These are phyloP conservation scores for Fusarium irregulare DNA, from an alignment of 2,329 filamentous ascomycete species.

Conservation along the genomic window DNA sequence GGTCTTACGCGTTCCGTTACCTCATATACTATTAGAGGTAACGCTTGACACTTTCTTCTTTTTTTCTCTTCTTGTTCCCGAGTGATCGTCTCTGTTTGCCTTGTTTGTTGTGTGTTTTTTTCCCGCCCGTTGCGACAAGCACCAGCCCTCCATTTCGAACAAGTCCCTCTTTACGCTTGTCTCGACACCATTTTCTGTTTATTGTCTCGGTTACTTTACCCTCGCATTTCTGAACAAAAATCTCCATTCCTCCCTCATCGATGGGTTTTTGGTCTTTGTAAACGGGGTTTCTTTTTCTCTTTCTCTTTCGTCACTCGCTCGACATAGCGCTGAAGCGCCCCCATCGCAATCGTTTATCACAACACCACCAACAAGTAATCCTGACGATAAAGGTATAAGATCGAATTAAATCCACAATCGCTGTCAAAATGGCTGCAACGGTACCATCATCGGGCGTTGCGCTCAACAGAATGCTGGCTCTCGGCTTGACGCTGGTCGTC, in stretches of 20 bases:
- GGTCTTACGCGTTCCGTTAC: conserved; percentile 33
- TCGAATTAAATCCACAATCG: neutral
- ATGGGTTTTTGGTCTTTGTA: conserved; percentile 13
- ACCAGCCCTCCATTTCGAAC: neutral
- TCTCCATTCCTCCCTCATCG: neutral
- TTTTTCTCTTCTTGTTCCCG: neutral
- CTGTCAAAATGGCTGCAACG: conserved; percentile 19
- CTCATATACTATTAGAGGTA: conserved; percentile 26
- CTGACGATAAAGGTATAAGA: neutral
- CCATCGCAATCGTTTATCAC: conserved; percentile 13
- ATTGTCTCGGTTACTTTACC: conserved; percentile 9
- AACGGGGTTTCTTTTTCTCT: neutral
- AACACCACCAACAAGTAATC: neutral
- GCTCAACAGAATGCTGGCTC: conserved; percentile 32
- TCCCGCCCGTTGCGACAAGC: neutral
- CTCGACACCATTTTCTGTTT: conserved; percentile 10
- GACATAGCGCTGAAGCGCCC: conserved; percentile 10
- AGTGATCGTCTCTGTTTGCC: conserved; percentile 12
- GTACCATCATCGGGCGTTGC: conserved; percentile 23
- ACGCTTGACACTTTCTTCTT: neutral
- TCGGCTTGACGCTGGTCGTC: conserved; percentile 40
- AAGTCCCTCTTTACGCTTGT: conserved; percentile 35
- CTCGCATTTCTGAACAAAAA: conserved; percentile 9
- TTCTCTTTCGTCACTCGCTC: conserved; percentile 18
- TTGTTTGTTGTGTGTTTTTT: neutral